Conservation (phyloP, 192 early-diverging fungal species). For the Podochytrium sp. region DNA sequence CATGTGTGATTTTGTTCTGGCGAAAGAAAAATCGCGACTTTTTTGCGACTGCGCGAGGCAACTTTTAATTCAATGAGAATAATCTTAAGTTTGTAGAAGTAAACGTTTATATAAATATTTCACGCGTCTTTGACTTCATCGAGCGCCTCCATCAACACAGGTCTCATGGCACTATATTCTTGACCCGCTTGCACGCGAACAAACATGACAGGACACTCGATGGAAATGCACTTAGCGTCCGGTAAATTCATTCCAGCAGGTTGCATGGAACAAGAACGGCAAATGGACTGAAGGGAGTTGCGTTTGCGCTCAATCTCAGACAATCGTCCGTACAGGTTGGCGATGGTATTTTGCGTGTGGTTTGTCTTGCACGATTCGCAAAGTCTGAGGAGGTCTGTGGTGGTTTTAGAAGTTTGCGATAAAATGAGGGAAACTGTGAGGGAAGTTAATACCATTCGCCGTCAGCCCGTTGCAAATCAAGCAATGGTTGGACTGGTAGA, state of each 20-base stretch:
- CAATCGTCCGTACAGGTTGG: conserved; percentile 23
- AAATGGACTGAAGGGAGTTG: conserved; percentile 42
- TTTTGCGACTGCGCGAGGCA: not conserved
- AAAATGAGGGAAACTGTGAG: not conserved
- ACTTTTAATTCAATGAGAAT: not conserved
- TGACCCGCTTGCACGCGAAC: conserved; percentile 36
- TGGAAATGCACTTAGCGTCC: conserved; percentile 57
- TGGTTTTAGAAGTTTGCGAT: not conserved
- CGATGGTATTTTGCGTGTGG: conserved; percentile 14
- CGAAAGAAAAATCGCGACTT: not conserved
- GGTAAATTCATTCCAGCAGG: conserved; percentile 34
- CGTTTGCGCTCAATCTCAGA: conserved; percentile 45
- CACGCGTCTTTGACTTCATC: not conserved
- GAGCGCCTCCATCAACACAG: not conserved
- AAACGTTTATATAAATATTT: not conserved
- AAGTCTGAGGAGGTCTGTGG: conserved; percentile 15
- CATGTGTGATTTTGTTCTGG: not conserved
- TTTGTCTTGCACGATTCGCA: conserved; percentile 35
- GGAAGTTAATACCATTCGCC: conserved; percentile 39
- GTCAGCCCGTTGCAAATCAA: conserved; percentile 58
- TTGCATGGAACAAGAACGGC: conserved; percentile 57
- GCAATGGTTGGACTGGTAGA: conserved; percentile 69
- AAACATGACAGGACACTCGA: conserved; percentile 67
- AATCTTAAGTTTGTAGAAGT: not conserved
- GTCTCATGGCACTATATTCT: not conserved